Evolutionary conservation across 2,329 filamentous ascomycete genomes (phyloP), one percentile per base, ranked within the genome.

Genomic region (Thielaviopsis punctulata): DNA sequence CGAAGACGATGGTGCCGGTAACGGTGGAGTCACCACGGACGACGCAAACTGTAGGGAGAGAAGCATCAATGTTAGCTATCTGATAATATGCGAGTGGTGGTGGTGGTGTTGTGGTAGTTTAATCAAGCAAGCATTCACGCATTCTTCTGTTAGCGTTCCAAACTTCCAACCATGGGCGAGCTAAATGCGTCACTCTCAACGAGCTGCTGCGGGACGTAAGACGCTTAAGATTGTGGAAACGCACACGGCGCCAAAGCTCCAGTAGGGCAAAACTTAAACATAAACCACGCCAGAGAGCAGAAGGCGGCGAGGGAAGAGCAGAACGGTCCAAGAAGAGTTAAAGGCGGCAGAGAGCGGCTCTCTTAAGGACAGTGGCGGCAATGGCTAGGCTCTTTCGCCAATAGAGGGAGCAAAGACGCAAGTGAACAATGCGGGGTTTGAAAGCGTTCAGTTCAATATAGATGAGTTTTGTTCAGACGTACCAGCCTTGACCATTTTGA

Each of bases 11-110:
- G 71, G 86, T 92, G 65, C 92, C 92, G 67, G 80, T 74, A 77
- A 98, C 75, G 76, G 89, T 94, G 70, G 88, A 87, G 80, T 96
- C 92, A 79, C 92, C 92, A 72, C 92, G 90, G 76, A 98, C 73
- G 69, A 95, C 87, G 73, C 85, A 86, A 74, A 96, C 92, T 96
- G 65, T 56, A 63, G 45, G 51, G 41, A 45, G 43, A 39, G 27
- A n/a, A 53, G 36, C 7, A 15, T 6, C 6, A 8, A 41, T 18
- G 47, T 49, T 53, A 49, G 36, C 27, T 9, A 33, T 33, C 48
- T 49, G 41, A 55, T 45, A 54, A 48, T 53, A 10, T 13, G 10
- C 6, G 25, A 10, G 10, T 27, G 10, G 25, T 10, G 25, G 25
- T 5, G 5, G 25, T 5, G 25, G 10, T 27, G 25, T 5, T 5